Conservation (phyloP, 768 basidiomycete species). For the Calocera viscosa region DNA sequence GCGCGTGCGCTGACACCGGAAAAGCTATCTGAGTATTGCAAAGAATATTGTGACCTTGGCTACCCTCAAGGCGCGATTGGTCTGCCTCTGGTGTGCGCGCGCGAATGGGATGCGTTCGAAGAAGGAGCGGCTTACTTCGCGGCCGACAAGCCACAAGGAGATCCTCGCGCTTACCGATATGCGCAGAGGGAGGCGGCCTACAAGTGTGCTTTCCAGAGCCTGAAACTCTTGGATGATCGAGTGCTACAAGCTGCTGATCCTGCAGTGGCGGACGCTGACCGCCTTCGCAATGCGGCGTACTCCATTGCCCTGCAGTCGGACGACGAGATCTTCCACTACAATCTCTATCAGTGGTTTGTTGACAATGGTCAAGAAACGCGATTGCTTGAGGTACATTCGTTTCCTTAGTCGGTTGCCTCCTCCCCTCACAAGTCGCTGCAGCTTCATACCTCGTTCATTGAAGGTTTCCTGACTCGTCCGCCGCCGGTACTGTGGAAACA, state of each 20-base stretch:
- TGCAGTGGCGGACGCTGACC: constrained; percentile 45
- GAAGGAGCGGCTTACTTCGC: constrained; percentile 57
- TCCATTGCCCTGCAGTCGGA: constrained; percentile 70
- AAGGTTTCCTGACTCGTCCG: constrained; percentile 72
- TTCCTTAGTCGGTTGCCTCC: constrained; percentile 13
- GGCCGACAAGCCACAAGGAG: constrained; percentile 45
- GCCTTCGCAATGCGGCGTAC: constrained; percentile 73
- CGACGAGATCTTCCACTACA: constrained; percentile 89
- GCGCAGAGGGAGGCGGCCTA: constrained; percentile 64
- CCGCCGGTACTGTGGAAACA: constrained; percentile 68
- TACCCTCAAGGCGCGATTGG: constrained; percentile 80
- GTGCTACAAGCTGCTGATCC: constrained; percentile 24
- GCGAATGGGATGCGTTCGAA: constrained; percentile 61
- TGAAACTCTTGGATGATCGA: constrained; percentile 61
- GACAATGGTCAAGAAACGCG: constrained; percentile 68
- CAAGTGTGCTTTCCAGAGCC: constrained; percentile 66
- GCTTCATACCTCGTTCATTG: constrained; percentile 80
- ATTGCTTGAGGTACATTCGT: constrained; percentile 60
- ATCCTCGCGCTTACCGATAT: constrained; percentile 45
- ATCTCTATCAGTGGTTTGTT: constrained; percentile 90
- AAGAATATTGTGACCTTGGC: constrained; percentile 75
- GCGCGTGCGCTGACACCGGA: constrained; percentile 72
- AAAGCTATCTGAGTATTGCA: constrained; percentile 70
- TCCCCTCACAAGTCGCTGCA: constrained; percentile 24
- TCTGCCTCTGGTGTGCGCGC: constrained; percentile 73